Base-by-base conservation (phyloP, 192 early-diverging fungal species). In the Backusella luteola region DNA sequence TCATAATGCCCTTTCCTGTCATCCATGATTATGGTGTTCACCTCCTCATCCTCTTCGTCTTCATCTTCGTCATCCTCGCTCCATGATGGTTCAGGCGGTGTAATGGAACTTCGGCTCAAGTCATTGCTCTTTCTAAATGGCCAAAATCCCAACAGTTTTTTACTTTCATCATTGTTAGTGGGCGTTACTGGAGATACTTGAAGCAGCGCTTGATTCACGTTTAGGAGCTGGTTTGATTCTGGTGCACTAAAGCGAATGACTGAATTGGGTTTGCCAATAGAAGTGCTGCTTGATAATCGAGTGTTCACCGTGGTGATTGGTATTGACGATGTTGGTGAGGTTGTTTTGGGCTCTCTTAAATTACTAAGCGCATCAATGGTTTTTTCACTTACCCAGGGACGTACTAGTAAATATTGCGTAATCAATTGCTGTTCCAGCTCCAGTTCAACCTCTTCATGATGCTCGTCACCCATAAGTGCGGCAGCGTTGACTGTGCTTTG, bases 361-460 rank as follows among this genome's bases (percentile, higher is more conserved):
- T 85, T 75, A 69, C 90, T 92, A 35, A 95, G 74, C 69, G 92
- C 92, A 74, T 95, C 93, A 15, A 95, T 87, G 76, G 90, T 92
- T 41, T 90, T 90, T 79, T 95, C 91, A 21, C 85, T 87, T 9
- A 90, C 86, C 92, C 91, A 93, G 0, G 86, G 81, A 21, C 93
- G 79, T 17, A 88, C 89, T 44, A 95, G 77, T 5, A 95, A 77
- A 85, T 93, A 95, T 35, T 95, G 93, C 2, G 82, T 73, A 32
- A 92, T 89, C 73, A 93, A 66, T 66, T 88, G 87, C 69, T 90
- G 89, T 11, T 86, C 89, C 23, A 83, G 73, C 6, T 86, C 85
- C 14, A 92, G 77, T 7, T 84, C 86, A 15, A 92, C 88, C 12
- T 88, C 86, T 26, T 88, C 85, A 4, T 89, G 81, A 29, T 91